Percentiles rank a stretch among this genome's conserved stretches.
Conservation (phyloP, 2,329 filamentous ascomycete genomes). For the Neofusicoccum ribis region DNA sequence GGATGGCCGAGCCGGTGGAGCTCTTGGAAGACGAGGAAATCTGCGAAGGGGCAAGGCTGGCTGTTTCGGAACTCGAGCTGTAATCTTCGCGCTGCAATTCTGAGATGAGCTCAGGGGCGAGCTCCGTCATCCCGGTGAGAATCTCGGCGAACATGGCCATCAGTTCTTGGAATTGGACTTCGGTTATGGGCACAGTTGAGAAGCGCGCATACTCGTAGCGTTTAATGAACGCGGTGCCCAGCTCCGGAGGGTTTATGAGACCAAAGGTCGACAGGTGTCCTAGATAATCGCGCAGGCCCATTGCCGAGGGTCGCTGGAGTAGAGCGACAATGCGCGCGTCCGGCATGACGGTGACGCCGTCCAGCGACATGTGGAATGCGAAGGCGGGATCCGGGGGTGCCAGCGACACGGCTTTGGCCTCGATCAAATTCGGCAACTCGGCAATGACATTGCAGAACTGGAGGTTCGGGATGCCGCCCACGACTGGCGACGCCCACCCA, state of each 20-base stretch:
- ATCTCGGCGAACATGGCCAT: slow-evolving; percentile 86
- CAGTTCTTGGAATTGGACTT: slow-evolving; percentile 70
- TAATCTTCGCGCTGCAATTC: slow-evolving; percentile 34
- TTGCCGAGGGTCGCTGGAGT: slow-evolving; percentile 68
- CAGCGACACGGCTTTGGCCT: slow-evolving; percentile 88
- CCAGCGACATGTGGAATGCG: slow-evolving; percentile 23
- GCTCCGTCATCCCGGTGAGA: slow-evolving; percentile 70
- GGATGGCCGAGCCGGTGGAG: slow-evolving; percentile 29
- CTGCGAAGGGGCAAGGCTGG: slow-evolving; percentile 36
- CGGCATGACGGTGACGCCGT: slow-evolving; percentile 45
- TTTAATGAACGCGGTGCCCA: slow-evolving; percentile 63
- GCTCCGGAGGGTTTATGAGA: slow-evolving; percentile 57
- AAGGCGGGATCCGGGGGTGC: slow-evolving; percentile 61
- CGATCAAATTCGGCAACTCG: slow-evolving; percentile 85
- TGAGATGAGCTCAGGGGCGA: slow-evolving; percentile 58
- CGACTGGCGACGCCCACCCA: slow-evolving; percentile 83
- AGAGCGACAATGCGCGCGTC: slow-evolving; percentile 69
- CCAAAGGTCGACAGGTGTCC: slow-evolving; percentile 67
- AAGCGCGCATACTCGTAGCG: slow-evolving; percentile 86
- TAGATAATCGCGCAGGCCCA: slow-evolving; percentile 80
- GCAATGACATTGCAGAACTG: slow-evolving; percentile 78
- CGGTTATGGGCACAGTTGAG: slow-evolving; percentile 67
- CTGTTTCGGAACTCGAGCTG: slow-evolving; percentile 30
- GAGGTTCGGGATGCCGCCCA: slow-evolving; percentile 73
- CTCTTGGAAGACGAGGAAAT: slow-evolving; percentile 23